Conservation (phyloP, 371 early-diverging fungal genomes). For the Fennellomyces sp. region DNA sequence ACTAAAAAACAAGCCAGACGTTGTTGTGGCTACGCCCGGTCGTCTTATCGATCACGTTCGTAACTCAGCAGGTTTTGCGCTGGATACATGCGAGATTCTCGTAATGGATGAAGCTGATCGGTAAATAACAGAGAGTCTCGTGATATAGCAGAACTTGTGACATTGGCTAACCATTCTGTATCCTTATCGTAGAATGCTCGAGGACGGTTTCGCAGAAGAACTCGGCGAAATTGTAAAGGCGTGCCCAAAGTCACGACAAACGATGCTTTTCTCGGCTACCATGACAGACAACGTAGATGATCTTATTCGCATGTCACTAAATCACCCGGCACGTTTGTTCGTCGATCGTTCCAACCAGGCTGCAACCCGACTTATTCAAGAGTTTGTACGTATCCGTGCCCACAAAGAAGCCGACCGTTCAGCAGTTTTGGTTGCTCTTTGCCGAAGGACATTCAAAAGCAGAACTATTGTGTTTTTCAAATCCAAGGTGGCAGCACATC, state of each 20-base stretch:
- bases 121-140: no score
- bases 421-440: conserved; percentile 84
- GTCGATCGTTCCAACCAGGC: conserved; percentile 83
- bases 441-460: conserved; percentile 78
- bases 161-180: background rate
- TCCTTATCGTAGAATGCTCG: conserved; percentile 98
- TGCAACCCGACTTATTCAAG: conserved; percentile 83
- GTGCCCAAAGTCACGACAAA: conserved; percentile 92
- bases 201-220: conserved; percentile 99
- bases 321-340: conserved; percentile 89
- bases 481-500: conserved; percentile 92
- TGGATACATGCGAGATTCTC: conserved; percentile 95
- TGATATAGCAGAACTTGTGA: no score
- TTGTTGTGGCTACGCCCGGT: conserved; percentile 99
- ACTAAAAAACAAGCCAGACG: conserved; percentile 90
- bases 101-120: conserved; percentile 99
- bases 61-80: conserved; percentile 86
- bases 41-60: conserved; percentile 98
- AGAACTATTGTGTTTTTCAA: conserved; percentile 92
- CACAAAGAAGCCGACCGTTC: conserved; percentile 85
- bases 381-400: conserved; percentile 94
- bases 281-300: conserved; percentile 99
- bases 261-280: conserved; percentile 99
- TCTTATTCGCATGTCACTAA: conserved; percentile 90
- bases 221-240: conserved; percentile 93